phyloP scores from a whole-genome alignment of 2,329 filamentous ascomycete genomes.

The Cryphonectria radicalis region DNA sequence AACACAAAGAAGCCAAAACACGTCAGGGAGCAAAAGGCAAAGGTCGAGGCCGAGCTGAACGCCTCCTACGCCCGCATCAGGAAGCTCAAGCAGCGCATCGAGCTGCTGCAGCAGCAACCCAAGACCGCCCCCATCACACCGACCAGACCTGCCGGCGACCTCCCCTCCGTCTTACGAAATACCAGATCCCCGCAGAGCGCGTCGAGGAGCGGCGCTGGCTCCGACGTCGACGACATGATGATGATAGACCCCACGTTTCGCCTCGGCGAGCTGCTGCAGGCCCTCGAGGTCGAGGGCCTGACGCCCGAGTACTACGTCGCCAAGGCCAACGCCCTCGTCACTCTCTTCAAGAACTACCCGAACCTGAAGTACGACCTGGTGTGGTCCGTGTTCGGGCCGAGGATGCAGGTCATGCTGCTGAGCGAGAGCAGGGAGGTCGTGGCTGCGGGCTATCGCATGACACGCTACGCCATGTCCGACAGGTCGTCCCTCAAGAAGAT shows the following conservation, averaged over 20 bases:
- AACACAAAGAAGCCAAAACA: constrained; percentile 96
- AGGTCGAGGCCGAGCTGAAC: constrained; percentile 86
- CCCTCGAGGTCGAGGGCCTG: constrained; percentile 85
- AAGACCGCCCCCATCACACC: constrained; percentile 56
- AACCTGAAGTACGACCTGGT: constrained; percentile 95
- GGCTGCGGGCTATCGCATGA: constrained; percentile 90
- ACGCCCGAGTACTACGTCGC: constrained; percentile 93
- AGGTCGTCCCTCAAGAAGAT: constrained; percentile 87
- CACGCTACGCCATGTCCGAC: constrained; percentile 93
- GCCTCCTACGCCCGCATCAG: constrained; percentile 78
- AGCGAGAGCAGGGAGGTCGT: constrained; percentile 96
- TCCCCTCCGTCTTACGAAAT: constrained; percentile 49
- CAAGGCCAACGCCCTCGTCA: constrained; percentile 89
- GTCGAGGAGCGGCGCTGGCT: constrained; percentile 59
- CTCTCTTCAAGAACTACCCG: constrained; percentile 91
- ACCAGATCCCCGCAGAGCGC: constrained; percentile 62
- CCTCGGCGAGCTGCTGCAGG: constrained; percentile 86
- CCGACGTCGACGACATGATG: constrained; percentile 65
- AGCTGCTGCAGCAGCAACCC: constrained; percentile 61
- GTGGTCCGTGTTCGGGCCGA: constrained; percentile 91
- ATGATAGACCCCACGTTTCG: constrained; percentile 85
- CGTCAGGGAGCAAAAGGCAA: constrained; percentile 79
- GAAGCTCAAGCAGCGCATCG: constrained; percentile 63
- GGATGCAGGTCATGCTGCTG: constrained; percentile 94
- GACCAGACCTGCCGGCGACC: constrained; percentile 56